These are phyloP conservation scores for Patellifolia procumbens DNA, from an alignment of 179 eudicot genomes.

Conservation along the genomic window DNA sequence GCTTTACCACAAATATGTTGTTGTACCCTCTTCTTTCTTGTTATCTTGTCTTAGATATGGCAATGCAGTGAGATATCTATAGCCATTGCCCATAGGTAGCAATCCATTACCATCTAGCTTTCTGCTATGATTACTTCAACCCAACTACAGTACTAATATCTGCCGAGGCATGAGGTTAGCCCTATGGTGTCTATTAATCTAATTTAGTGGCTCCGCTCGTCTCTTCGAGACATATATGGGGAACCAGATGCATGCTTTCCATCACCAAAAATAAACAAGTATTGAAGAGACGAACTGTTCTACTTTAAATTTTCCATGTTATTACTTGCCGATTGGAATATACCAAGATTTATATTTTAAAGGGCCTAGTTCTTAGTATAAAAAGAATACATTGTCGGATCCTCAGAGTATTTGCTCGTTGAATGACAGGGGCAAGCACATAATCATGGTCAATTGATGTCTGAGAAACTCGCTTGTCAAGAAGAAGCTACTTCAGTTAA, in stretches of 20 bases:
- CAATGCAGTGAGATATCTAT: background rate
- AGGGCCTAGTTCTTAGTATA: background rate
- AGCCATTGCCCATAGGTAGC: background rate
- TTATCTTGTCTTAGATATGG: background rate
- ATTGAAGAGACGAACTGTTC: too few species aligned
- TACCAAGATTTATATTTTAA: background rate
- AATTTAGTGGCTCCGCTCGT: too few species aligned
- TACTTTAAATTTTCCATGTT: background rate
- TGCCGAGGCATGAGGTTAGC: background rate
- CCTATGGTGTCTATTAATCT: background rate
- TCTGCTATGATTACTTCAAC: too few species aligned
- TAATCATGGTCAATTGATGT: constrained; percentile 27
- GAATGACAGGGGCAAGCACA: constrained; percentile 47
- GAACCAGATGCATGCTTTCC: too few species aligned
- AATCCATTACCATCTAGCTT: background rate
- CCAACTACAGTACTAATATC: background rate
- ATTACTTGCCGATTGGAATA: background rate
- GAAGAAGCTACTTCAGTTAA: constrained; percentile 45
- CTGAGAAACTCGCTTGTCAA: constrained; percentile 34
- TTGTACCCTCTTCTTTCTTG: too few species aligned
- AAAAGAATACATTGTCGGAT: background rate
- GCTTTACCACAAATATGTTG: background rate
- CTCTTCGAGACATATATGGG: too few species aligned
- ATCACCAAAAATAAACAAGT: too few species aligned
- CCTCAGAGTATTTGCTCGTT: background rate